Evolutionary conservation across 2,329 filamentous ascomycete species (phyloP), one percentile per base, ranked within the genome.

Genomic region (Trichocomaceae sp.): DNA sequence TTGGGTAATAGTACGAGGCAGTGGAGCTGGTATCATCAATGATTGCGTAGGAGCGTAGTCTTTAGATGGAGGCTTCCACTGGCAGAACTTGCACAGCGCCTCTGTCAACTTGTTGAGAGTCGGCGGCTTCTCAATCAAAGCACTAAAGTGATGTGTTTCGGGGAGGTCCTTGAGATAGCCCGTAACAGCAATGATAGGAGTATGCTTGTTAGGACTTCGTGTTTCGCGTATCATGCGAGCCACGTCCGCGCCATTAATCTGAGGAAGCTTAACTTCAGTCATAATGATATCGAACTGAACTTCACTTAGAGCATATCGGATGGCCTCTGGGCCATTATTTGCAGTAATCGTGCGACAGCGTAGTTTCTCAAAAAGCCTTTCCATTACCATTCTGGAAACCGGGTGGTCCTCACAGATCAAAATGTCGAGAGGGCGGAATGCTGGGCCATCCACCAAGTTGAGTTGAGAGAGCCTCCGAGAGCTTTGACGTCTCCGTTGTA

Each of bases 241-340:
- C 55, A 99, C 89, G 68, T 99, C 93, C 12, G 90, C 88, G 22
- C 93, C 93, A 63, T 90, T 97, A 66, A 97, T 90, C 66, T 95
- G 90, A 9, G 93, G 92, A 46, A 99, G 77, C 69, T 92, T 95
- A 75, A 90, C 96, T 72, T 99, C 93, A 71, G 96, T 92, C 78
- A 99, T 93, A 68, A 99, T 96, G 63, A 96, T 90, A 72, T 99
- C 93, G 66, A 97, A 99, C 66, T 97, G 95, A 67, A 99, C 92
- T 67, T 97, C 92, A 66, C 92, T 92, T 79, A 95, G 88, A 26
- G 93, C 90, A 72, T 93, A 96, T 20, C 92, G 84, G 64, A 96
- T 86, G 10, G 92, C 93, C 67, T 99, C 93, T 0, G 89, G 86
- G 0, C 93, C 93, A 62, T 91, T 96, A 2, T 86, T 81, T 4